A percentile compares a stretch with the other conserved stretches of the same genome.
phyloP scores from a whole-genome alignment of 2,329 filamentous ascomycete genomes.

The Alternaria ethzedia region DNA sequence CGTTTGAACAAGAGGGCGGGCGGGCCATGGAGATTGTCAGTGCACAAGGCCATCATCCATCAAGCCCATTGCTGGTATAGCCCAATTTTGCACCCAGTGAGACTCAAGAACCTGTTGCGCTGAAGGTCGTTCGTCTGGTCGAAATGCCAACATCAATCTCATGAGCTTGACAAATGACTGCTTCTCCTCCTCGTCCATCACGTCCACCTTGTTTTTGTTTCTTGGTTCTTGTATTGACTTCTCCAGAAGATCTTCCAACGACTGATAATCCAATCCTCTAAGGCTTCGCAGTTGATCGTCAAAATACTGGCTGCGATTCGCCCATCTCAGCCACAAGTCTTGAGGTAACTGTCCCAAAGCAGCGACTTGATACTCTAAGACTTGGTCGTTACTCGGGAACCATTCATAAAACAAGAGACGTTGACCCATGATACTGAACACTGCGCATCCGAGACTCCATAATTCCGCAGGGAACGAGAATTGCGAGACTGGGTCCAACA shows the following conservation, averaged over 20 bases:
- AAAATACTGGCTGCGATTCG: constrained; percentile 1
- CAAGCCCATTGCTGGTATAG: constrained; percentile 3
- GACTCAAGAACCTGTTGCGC: constrained; percentile 19
- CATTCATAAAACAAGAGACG: neutral
- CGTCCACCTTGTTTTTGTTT: neutral
- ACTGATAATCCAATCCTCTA: constrained; percentile 2
- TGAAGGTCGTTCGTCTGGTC: constrained; percentile 12
- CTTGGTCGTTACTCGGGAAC: neutral
- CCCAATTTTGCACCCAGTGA: constrained; percentile 17
- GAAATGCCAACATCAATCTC: constrained; percentile 2
- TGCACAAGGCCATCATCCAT: neutral
- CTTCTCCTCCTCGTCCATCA: neutral
- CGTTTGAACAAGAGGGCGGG: neutral
- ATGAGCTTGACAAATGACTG: neutral
- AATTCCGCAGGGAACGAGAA: neutral
- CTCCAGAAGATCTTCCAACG: constrained; percentile 7
- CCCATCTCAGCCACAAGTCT: constrained; percentile 10
- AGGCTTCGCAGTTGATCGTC: constrained; percentile 12
- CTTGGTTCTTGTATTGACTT: neutral
- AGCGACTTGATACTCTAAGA: constrained; percentile 11
- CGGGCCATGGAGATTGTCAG: neutral
- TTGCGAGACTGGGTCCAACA: neutral
- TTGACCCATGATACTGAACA: neutral
- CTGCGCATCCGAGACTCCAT: neutral
- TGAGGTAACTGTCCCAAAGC: constrained; percentile 7